Percentiles rank a stretch among this genome's conserved stretches.
Conservation (phyloP, 2,329 filamentous ascomycete species). For the Fusarium sp. region DNA sequence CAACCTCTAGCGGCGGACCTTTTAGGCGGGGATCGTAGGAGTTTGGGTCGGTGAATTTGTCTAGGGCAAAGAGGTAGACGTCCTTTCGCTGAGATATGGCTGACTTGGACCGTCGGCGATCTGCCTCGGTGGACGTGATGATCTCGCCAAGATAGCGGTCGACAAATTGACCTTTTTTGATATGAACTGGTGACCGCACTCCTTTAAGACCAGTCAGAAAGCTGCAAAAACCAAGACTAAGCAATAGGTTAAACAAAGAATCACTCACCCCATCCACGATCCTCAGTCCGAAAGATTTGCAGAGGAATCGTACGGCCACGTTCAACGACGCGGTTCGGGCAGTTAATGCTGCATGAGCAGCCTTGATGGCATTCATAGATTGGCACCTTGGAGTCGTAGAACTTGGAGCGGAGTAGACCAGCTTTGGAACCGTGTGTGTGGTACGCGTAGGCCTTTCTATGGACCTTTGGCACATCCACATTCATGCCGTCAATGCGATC, state of each 20-base stretch:
- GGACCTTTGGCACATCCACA: slow-evolving; percentile 37
- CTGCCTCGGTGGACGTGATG: slow-evolving; percentile 73
- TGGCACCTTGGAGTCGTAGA: slow-evolving; percentile 66
- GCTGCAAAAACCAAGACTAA: background rate
- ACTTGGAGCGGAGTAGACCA: slow-evolving; percentile 64
- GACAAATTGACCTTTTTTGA: slow-evolving; percentile 81
- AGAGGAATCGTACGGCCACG: slow-evolving; percentile 77
- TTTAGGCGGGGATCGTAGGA: slow-evolving; percentile 68
- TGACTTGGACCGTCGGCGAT: slow-evolving; percentile 69
- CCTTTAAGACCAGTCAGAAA: slow-evolving; percentile 53
- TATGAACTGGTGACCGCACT: slow-evolving; percentile 72
- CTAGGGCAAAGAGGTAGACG: slow-evolving; percentile 83
- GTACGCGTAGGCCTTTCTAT: slow-evolving; percentile 70
- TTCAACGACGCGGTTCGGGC: slow-evolving; percentile 82
- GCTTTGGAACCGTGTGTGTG: slow-evolving; percentile 64
- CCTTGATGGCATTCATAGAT: slow-evolving; percentile 85
- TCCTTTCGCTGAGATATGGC: slow-evolving; percentile 73
- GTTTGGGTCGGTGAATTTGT: slow-evolving; percentile 77
- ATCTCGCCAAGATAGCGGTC: slow-evolving; percentile 83
- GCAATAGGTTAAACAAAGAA: background rate
- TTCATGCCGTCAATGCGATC: slow-evolving; percentile 39
- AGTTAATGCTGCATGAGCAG: slow-evolving; percentile 73
- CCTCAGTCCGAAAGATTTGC: slow-evolving; percentile 79
- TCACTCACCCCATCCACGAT: slow-evolving; percentile 79
- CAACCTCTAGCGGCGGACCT: slow-evolving; percentile 69